Evolutionary conservation across 768 basidiomycete genomes (phyloP), one percentile per base, ranked within the genome.

Genomic region (Royoungia palumana): DNA sequence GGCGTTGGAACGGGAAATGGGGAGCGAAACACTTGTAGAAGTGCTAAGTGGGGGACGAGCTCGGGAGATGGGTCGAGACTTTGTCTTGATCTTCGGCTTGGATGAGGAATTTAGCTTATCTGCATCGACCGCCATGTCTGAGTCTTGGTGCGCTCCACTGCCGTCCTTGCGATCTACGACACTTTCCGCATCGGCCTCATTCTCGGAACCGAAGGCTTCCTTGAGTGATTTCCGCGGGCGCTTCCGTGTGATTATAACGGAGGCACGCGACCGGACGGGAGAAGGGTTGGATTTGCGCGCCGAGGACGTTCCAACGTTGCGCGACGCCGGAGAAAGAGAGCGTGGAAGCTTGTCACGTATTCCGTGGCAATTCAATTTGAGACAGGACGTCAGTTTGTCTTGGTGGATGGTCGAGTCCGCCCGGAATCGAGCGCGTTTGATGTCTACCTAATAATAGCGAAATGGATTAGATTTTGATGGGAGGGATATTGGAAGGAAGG

Each of bases 401-500:
- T 86, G 72, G 25, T 70, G 54, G 44, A 70, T 55, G 1, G 83
- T 82, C 14, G 89, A 85, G 65, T 91, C 89, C 6, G 82, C 80
- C 42, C 87, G 80, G 71, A 89, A 91, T 6, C 87, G 75, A 0
- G 89, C 89, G 38, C 89, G 85, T 67, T 79, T 89, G 34, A 67
- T 46, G 57, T 90, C 89, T 2, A 79, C 84, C 87, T 89, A 51
- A 25, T 32, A 10, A 14, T 3, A 11, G 20, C 27, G 13, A 19
- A 45, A 8, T 11, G 19, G 1, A 37, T 49, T 21, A 47, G 51
- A 36, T 38, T 20, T 44, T 45, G 24, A 35, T 10, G 22, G 14
- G 4, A n/a, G 7, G 4, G 20, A 25, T 19, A 6, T 21, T 20
- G 35, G 12, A 47, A 22, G 40, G 46, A 21, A 12, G 14, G 17